Evolutionary conservation across 2,329 filamentous ascomycete species (phyloP).

Genomic region (Didymella exigua): DNA sequence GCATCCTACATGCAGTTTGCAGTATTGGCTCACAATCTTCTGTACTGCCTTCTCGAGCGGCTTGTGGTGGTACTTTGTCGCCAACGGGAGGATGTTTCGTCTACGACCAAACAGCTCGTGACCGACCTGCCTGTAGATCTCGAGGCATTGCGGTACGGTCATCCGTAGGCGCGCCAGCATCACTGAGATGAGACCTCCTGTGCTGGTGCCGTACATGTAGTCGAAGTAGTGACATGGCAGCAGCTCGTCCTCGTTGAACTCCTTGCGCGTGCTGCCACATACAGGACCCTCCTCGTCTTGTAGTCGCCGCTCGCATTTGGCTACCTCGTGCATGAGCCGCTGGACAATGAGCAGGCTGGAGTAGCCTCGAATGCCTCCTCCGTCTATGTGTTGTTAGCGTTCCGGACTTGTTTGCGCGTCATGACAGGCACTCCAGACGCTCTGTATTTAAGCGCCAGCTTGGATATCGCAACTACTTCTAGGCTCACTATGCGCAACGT

Average conservation of each 20-base stretch:
- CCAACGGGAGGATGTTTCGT: slow-evolving; percentile 52
- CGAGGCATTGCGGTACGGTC: slow-evolving; percentile 55
- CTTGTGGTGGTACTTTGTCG: slow-evolving; percentile 57
- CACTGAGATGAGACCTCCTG: slow-evolving; percentile 58
- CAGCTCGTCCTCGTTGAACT: slow-evolving; percentile 51
- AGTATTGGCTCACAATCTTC: slow-evolving; percentile 53
- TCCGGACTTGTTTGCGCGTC: not conserved
- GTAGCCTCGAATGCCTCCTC: slow-evolving; percentile 59
- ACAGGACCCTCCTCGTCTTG: slow-evolving; percentile 52
- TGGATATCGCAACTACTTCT: not conserved
- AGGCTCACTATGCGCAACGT: slow-evolving; percentile 20
- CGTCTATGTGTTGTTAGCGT: slow-evolving; percentile 46
- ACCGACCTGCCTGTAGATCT: slow-evolving; percentile 55
- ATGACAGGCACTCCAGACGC: not conserved
- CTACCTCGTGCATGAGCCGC: slow-evolving; percentile 56
- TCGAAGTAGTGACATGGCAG: slow-evolving; percentile 61
- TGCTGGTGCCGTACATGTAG: slow-evolving; percentile 60
- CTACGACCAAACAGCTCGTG: slow-evolving; percentile 55
- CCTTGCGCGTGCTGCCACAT: slow-evolving; percentile 27
- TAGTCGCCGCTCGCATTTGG: slow-evolving; percentile 51
- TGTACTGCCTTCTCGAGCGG: slow-evolving; percentile 56
- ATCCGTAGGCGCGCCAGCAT: slow-evolving; percentile 58
- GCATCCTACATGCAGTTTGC: slow-evolving; percentile 51
- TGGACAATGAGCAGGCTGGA: slow-evolving; percentile 57
- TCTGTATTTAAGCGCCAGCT: not conserved